Conservation (phyloP, 1,284 basidiomycete species). For the Exobasidium cylindrosporum region DNA sequence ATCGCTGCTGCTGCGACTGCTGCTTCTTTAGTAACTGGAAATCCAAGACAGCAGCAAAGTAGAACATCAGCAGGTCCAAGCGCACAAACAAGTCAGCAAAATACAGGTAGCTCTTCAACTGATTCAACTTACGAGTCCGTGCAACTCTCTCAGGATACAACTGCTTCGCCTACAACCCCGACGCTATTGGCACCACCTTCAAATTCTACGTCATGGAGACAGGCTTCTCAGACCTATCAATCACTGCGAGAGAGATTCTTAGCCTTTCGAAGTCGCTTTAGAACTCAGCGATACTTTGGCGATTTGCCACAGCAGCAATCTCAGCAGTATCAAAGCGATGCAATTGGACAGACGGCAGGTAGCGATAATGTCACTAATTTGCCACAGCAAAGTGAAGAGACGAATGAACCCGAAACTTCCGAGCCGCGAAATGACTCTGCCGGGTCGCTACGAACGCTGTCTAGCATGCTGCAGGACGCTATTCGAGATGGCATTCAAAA, state of each 20-base stretch:
- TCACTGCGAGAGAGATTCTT: background rate
- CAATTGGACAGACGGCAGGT: too few relatives aligned
- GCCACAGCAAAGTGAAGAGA: too few relatives aligned
- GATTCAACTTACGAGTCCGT: too few relatives aligned
- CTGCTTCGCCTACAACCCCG: too few relatives aligned
- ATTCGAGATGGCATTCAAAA: background rate
- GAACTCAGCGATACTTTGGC: background rate
- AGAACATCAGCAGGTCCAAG: background rate
- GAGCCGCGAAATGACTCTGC: background rate
- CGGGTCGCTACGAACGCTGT: background rate
- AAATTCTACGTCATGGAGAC: background rate
- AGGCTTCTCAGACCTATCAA: background rate
- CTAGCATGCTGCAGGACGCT: slow-evolving; percentile 1
- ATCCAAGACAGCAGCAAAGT: background rate
- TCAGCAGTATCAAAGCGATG: background rate
- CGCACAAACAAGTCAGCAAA: background rate
- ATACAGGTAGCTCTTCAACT: background rate
- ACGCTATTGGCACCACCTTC: too few relatives aligned
- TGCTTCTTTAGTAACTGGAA: slow-evolving; percentile 35
- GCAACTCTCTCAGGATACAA: too few relatives aligned
- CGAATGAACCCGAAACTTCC: background rate
- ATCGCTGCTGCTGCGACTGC: slow-evolving; percentile 52
- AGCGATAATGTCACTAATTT: too few relatives aligned
- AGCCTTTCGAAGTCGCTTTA: background rate
- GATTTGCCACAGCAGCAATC: slow-evolving; percentile 1